Conservation (phyloP, 2,329 filamentous ascomycete species). For the Exophiala phaeomuriformis region DNA sequence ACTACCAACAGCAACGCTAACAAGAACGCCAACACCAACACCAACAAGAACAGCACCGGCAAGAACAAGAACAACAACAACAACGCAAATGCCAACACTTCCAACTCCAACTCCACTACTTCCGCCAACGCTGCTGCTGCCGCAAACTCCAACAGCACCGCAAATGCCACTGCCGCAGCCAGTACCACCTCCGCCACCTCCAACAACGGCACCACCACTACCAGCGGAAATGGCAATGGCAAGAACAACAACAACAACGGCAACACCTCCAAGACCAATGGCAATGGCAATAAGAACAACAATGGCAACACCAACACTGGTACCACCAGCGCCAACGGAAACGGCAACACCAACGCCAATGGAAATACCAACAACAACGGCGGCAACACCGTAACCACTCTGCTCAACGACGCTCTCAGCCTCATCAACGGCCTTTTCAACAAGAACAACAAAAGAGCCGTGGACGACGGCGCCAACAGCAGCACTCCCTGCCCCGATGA, state of each 20-base stretch:
- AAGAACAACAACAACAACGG: constrained; percentile 1
- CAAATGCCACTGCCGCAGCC: background rate
- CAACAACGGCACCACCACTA: background rate
- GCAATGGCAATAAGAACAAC: background rate
- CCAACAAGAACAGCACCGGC: too few species aligned
- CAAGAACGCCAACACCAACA: too few species aligned
- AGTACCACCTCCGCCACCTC: background rate
- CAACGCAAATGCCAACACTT: background rate
- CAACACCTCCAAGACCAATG: background rate
- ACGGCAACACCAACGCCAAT: background rate
- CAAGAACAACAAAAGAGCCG: constrained; percentile 1
- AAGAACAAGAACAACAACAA: too few species aligned
- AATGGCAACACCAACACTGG: background rate
- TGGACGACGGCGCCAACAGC: background rate
- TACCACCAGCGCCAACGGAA: background rate
- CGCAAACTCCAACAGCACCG: background rate
- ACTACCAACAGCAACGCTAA: too few species aligned
- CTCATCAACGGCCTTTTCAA: constrained; percentile 3
- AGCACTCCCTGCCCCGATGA: background rate
- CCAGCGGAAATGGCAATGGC: background rate
- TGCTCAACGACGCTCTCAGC: constrained; percentile 5
- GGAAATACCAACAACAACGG: background rate
- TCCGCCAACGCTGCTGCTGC: background rate
- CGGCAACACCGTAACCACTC: background rate
- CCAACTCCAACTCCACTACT: background rate